Conservation (phyloP, 2,329 filamentous ascomycete species). For the Calonectria hawksworthii region DNA sequence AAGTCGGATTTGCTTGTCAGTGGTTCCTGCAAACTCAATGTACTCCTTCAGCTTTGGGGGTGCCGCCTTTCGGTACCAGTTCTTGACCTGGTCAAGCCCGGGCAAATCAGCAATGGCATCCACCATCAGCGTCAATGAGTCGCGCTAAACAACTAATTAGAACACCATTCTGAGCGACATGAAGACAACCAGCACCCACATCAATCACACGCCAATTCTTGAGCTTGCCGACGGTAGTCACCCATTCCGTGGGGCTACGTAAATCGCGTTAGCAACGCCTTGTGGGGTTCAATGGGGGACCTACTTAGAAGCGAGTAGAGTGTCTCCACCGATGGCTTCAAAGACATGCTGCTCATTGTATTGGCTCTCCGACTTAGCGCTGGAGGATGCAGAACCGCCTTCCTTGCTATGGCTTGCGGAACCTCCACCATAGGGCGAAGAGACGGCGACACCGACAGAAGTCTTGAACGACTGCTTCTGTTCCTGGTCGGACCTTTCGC, state of each 20-base stretch:
- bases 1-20: background rate
- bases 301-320: background rate
- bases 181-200: background rate
- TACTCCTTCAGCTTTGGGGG: background rate
- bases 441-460: background rate
- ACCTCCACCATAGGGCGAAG: background rate
- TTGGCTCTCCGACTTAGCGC: background rate
- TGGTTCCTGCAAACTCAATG: background rate
- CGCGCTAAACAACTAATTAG: background rate
- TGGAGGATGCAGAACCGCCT: background rate
- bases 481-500: background rate
- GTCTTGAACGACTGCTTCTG: background rate
- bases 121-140: background rate
- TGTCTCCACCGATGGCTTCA: background rate
- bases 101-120: background rate
- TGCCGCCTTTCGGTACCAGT: background rate
- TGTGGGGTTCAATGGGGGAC: background rate
- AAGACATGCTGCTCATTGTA: background rate
- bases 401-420: background rate
- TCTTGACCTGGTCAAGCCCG: background rate
- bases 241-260: background rate
- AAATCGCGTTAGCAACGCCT: background rate
- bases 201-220: background rate
- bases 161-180: accelerated
- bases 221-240: background rate